phyloP scores from a whole-genome alignment of 108 stramenopile genomes.

The Pseudonitzschia delicatissima region DNA sequence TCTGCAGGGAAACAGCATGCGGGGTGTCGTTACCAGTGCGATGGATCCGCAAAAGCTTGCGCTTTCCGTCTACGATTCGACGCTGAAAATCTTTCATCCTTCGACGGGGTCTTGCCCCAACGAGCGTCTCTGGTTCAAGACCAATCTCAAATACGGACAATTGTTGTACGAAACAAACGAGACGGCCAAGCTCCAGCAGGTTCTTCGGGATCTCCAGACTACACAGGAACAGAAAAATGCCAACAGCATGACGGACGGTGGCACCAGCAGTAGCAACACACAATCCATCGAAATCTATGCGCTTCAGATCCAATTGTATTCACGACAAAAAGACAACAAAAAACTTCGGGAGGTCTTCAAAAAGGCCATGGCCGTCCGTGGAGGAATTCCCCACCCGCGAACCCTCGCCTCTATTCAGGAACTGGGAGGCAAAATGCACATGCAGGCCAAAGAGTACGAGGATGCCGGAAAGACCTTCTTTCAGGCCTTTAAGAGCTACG shows the following conservation, averaged over 20 bases:
- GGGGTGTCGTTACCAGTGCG: neutral
- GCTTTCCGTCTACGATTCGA: slow-evolving; percentile 65
- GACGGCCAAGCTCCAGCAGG: slow-evolving; percentile 77
- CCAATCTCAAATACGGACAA: slow-evolving; percentile 92
- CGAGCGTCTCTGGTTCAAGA: slow-evolving; percentile 93
- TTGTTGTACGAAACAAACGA: slow-evolving; percentile 90
- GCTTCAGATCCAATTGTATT: slow-evolving; percentile 89
- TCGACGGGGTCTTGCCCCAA: slow-evolving; percentile 69
- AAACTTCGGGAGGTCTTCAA: slow-evolving; percentile 82
- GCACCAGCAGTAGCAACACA: slow-evolving; percentile 41
- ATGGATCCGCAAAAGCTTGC: slow-evolving; percentile 54
- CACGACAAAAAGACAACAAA: slow-evolving; percentile 83
- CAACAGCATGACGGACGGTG: slow-evolving; percentile 13
- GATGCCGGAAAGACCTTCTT: slow-evolving; percentile 82
- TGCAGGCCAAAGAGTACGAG: slow-evolving; percentile 78
- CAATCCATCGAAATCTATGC: slow-evolving; percentile 91
- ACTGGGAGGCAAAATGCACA: slow-evolving; percentile 93
- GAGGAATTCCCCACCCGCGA: slow-evolving; percentile 90
- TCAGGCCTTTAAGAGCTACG: slow-evolving; percentile 92
- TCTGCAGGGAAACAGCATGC: slow-evolving; percentile 35
- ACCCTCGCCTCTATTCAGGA: slow-evolving; percentile 90
- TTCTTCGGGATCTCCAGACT: slow-evolving; percentile 72
- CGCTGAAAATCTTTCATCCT: slow-evolving; percentile 73
- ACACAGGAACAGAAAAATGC: slow-evolving; percentile 21
- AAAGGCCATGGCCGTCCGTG: slow-evolving; percentile 82